These are phyloP conservation scores for Pseudopediastrum boryanum DNA, from an alignment of 139 green algal species.

Conservation along the genomic window DNA sequence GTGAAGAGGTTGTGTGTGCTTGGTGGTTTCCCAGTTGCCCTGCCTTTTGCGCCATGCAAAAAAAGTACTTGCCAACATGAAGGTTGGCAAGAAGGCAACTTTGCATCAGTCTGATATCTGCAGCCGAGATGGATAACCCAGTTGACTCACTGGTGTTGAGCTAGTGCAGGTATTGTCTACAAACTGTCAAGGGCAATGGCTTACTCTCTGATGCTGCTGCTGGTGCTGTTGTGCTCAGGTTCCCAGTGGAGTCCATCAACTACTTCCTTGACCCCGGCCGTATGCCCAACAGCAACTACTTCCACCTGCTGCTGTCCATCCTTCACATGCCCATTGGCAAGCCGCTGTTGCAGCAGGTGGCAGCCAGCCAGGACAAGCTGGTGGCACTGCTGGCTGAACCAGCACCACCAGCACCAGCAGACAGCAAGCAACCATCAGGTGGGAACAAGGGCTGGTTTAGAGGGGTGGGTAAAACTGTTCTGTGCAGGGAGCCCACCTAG, in stretches of 20 bases:
- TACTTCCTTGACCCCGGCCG: slow-evolving; percentile 79
- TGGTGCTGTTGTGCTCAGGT: slow-evolving; percentile 43
- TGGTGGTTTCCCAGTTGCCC: no score
- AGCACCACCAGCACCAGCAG: background rate
- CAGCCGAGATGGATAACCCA: no score
- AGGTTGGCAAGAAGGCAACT: no score
- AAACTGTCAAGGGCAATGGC: no score
- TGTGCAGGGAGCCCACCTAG: no score
- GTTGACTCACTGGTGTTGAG: no score
- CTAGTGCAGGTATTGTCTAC: no score
- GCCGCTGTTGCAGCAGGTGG: slow-evolving; percentile 79
- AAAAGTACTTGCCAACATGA: no score
- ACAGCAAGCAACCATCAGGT: background rate
- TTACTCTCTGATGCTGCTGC: background rate
- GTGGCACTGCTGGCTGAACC: slow-evolving; percentile 10
- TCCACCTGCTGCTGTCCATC: slow-evolving; percentile 86
- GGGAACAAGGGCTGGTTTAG: background rate
- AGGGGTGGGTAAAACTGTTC: no score
- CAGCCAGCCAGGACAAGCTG: slow-evolving; percentile 45
- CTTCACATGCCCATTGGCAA: slow-evolving; percentile 64
- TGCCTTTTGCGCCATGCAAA: no score
- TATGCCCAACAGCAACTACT: slow-evolving; percentile 71
- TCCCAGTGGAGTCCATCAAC: slow-evolving; percentile 65
- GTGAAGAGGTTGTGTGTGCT: no score
- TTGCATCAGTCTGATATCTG: no score